Evolutionary conservation across 352 stramenopile species (phyloP), one percentile per base, ranked within the genome.

Genomic region (Phytopythium mirpurense): DNA sequence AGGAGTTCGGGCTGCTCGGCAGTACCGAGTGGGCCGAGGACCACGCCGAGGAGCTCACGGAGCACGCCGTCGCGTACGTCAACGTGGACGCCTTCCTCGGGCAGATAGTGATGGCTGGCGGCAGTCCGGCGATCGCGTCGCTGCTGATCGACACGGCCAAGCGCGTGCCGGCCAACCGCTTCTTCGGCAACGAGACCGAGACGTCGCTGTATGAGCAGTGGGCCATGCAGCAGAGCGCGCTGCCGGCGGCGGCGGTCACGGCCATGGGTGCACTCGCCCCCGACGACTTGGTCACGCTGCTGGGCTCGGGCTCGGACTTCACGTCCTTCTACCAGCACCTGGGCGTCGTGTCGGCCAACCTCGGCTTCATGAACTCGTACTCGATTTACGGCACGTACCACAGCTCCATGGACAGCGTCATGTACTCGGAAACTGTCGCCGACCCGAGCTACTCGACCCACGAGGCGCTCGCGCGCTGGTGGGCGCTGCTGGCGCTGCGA

Each of bases 31-130:
- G 78, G 61, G 70, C 86, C 72, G 68, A 96, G 18, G 67, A 76
- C 38, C 69, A 91, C 54, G 65, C 65, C 0, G 36, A 70, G 36
- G 42, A 75, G 19, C 44, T 87, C 14, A 66, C 86, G 19, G 60
- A 77, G 45, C 61, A 88, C 19, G 74, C 74, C 0, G 63, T 82
- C 1, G 75, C 76, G 5, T 96, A 94, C 56, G 57, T 96, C n/a
- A 96, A 96, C 56, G 78, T 90, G 11, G 86, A 96, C 45, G 75
- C 70, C 27, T 70, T 92, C 7, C 72, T 74, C 3, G 85, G 83
- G 3, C 54, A 69, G 6, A 51, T 69, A 5, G 57, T 93, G 2
- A 69, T 62, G 24, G 67, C 75, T 1, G 62, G 63, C 23, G 73
- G 73, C 7, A 89, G 71, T 23, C 83, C 81, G 0, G 76, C 81